These are phyloP conservation scores for Fusarium acutatum DNA, from an alignment of 2,329 filamentous ascomycete species.

Conservation along the genomic window DNA sequence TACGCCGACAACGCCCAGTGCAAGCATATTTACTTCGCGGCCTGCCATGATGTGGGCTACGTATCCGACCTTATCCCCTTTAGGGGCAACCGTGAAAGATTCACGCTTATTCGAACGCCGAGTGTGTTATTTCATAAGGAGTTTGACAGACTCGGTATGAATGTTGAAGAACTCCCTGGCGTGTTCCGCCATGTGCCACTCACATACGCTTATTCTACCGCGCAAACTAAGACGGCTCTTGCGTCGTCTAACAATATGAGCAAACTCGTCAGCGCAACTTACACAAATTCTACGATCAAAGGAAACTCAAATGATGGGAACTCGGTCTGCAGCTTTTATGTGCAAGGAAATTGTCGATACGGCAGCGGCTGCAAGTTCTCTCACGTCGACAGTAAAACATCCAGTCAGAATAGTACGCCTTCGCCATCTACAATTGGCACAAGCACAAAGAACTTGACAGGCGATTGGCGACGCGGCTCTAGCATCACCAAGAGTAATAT, in stretches of 20 bases:
- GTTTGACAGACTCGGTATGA: constrained; percentile 60
- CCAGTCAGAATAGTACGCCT: constrained; percentile 17
- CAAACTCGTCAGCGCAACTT: neutral
- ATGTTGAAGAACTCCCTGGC: constrained; percentile 58
- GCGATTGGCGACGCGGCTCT: constrained; percentile 4
- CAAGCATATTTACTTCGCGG: constrained; percentile 71
- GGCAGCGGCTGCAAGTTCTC: constrained; percentile 30
- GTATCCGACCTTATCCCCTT: constrained; percentile 64
- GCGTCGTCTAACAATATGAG: neutral
- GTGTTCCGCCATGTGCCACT: constrained; percentile 59
- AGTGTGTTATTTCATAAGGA: constrained; percentile 61
- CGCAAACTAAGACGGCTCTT: neutral
- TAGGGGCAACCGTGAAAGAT: constrained; percentile 56
- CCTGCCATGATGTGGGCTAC: constrained; percentile 64
- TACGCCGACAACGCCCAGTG: constrained; percentile 68
- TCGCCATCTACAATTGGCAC: constrained; percentile 13
- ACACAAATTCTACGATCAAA: constrained; percentile 1
- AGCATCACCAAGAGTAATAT: constrained; percentile 8
- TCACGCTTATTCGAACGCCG: constrained; percentile 61
- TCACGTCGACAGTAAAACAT: constrained; percentile 21
- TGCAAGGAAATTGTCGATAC: constrained; percentile 36
- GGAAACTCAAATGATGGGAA: constrained; percentile 4
- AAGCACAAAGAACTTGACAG: neutral
- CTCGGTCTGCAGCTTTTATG: constrained; percentile 28
- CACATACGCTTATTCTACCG: constrained; percentile 3